A percentile compares a stretch with the other conserved stretches of the same genome.
phyloP scores from a whole-genome alignment of 1,284 basidiomycete species.

The Uromyces viciae-fabae region DNA sequence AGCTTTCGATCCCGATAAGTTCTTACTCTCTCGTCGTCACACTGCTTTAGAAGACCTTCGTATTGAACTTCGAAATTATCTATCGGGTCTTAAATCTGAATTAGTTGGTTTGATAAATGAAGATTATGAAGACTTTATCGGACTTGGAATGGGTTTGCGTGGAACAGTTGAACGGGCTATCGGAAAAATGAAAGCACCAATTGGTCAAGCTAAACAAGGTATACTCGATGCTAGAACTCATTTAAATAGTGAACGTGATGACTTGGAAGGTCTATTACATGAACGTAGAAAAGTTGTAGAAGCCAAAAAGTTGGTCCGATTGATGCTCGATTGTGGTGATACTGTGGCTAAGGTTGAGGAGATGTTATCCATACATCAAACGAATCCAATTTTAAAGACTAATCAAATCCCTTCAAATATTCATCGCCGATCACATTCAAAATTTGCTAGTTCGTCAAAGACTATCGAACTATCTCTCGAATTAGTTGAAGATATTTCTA shows the following conservation, averaged over 20 bases:
- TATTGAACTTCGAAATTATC: conserved; percentile 77
- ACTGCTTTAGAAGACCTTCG: conserved; percentile 82
- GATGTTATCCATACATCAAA: conserved; percentile 29
- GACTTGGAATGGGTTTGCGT: conserved; percentile 78
- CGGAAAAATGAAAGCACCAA: conserved; percentile 36
- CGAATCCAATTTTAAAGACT: neutral
- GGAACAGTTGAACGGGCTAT: conserved; percentile 58
- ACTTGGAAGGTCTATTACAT: conserved; percentile 24
- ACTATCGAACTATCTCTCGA: conserved; percentile 25
- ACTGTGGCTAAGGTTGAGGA: conserved; percentile 33
- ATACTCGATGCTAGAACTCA: neutral
- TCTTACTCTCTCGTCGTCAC: conserved; percentile 79
- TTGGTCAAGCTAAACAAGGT: conserved; percentile 3
- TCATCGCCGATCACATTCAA: conserved; percentile 1
- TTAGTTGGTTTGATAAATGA: conserved; percentile 92
- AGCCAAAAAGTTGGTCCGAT: conserved; percentile 36
- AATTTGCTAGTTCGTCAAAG: neutral
- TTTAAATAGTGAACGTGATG: conserved; percentile 1
- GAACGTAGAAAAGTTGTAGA: conserved; percentile 31
- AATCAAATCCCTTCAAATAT: neutral
- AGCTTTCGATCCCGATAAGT: conserved; percentile 75
- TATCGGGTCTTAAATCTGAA: conserved; percentile 78
- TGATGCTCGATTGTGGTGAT: conserved; percentile 42
- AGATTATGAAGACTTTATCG: conserved; percentile 96
- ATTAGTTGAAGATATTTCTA: neutral